phyloP scores from a whole-genome alignment of 305 asterid genomes.

The Ajuga reptans region DNA sequence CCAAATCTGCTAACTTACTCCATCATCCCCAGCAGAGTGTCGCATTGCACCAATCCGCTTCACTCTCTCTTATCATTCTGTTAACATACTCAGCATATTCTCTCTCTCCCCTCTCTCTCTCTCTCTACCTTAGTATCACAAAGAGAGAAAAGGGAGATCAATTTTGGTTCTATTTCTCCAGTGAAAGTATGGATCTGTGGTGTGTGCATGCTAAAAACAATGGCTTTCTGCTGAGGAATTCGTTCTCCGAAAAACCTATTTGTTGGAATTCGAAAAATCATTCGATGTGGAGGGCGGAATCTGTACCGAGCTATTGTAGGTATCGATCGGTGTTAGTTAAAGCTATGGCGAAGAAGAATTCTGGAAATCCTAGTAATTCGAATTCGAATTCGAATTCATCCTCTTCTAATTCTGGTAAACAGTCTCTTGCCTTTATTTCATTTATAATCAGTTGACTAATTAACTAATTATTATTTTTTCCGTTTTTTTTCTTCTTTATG shows the following conservation, averaged over 20 bases:
- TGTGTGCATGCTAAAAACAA: constrained; percentile 35
- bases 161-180: background rate
- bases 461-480: background rate
- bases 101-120: background rate
- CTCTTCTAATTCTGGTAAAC: constrained; percentile 39
- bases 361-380: constrained; percentile 30
- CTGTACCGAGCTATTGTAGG: constrained; percentile 19
- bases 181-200: constrained; percentile 38
- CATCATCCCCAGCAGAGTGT: constrained; percentile 16
- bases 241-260: constrained; percentile 31
- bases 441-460: background rate
- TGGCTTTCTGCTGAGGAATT: constrained; percentile 31
- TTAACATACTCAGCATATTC: constrained; percentile 28
- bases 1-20: constrained; percentile 21
- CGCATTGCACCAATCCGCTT: background rate
- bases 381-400: constrained; percentile 40
- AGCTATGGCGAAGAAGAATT: constrained; percentile 42
- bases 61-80: constrained; percentile 14
- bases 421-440: background rate
- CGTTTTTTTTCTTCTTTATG: background rate
- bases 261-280: constrained; percentile 27
- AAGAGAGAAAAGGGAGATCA: background rate
- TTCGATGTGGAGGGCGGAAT: constrained; percentile 25
- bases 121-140: background rate
- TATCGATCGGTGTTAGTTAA: constrained; percentile 30